Base-by-base conservation (phyloP, 805 yeast genomes). In the Candida succiphila region DNA sequence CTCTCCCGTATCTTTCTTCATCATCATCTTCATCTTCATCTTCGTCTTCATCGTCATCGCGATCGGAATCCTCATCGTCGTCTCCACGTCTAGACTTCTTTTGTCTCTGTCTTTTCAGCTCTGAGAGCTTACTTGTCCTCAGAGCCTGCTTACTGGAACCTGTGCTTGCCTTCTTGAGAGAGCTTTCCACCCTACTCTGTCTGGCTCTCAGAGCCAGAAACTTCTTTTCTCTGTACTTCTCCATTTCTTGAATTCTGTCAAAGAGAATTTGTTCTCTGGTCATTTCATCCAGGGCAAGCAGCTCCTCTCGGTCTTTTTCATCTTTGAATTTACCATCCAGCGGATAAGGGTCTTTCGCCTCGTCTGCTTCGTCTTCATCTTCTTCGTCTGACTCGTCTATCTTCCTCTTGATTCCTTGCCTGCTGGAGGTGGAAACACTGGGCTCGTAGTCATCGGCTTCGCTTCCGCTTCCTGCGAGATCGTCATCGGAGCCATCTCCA, bases 191-290 rank as follows among this genome's bases (percentile, higher is more conserved):
- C 42, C 65, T 60, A 35, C 69, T 72, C 45, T 72, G 75, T 49
- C 65, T 73, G 46, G 85, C 80, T 58, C 97, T 80, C 52, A 85
- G 79, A 20, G 83, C 86, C 48, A 94, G 74, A 47, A 81, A 78
- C 53, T 73, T 72, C 51, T 86, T 75, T 60, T 92, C 97, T 38
- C 83, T 78, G 58, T 67, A 88, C 44, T 82, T 76, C 56, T 89
- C 95, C 76, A 85, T 73, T 40, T 84, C 94, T 58, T 87, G 96
- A 7, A 85, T 74, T 58, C 99, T 84, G 36, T 89, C 97, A 47
- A 85, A 92, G 36, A 92, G 69, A 36, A 87, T 74, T 45, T 82
- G 78, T 63, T 92, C 98, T 50, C 97, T 80, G 49, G 84, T 84
- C 55, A 92, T 74, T 64, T 92, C 98, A 36, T 89, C 94, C 77